Conservation (phyloP, 331 rosid genomes). For the Arachis monticola region DNA sequence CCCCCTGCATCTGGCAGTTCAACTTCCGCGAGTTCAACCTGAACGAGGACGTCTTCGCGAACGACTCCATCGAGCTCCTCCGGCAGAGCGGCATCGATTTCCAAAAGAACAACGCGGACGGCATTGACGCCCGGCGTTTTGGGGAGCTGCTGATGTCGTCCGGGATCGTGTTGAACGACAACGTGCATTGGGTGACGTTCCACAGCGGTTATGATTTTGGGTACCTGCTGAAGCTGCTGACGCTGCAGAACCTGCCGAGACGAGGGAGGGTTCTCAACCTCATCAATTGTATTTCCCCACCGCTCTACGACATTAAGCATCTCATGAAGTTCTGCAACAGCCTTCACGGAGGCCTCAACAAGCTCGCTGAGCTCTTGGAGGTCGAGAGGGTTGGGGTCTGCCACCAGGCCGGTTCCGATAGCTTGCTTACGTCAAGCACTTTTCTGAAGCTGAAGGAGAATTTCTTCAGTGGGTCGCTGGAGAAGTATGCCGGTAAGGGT, state of each 20-base stretch:
- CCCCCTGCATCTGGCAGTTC: neutral
- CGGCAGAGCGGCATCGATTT: conserved; percentile 7
- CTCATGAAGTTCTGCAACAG: conserved; percentile 38
- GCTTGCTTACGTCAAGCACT: conserved; percentile 38
- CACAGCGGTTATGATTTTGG: conserved; percentile 1
- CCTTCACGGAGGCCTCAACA: conserved; percentile 36
- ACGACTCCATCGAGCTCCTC: conserved; percentile 2
- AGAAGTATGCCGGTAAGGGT: too few relatives aligned
- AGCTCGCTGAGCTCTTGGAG: conserved; percentile 34
- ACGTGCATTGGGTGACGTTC: conserved; percentile 9
- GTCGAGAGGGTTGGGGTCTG: conserved; percentile 34
- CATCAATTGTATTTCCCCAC: conserved; percentile 12
- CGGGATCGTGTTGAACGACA: neutral
- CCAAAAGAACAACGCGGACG: neutral
- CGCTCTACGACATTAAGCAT: conserved; percentile 31
- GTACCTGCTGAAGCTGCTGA: neutral
- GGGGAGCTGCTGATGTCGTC: neutral
- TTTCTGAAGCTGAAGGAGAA: conserved; percentile 10
- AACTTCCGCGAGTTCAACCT: conserved; percentile 7
- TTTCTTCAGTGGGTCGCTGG: conserved; percentile 23
- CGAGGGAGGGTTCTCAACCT: too few relatives aligned
- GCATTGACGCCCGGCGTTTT: neutral
- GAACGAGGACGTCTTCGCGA: conserved; percentile 1
- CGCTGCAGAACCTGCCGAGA: neutral
- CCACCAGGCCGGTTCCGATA: conserved; percentile 34